phyloP scores from a whole-genome alignment of 1,284 basidiomycete genomes.

The Leccinum olivaceoglutinosum region DNA sequence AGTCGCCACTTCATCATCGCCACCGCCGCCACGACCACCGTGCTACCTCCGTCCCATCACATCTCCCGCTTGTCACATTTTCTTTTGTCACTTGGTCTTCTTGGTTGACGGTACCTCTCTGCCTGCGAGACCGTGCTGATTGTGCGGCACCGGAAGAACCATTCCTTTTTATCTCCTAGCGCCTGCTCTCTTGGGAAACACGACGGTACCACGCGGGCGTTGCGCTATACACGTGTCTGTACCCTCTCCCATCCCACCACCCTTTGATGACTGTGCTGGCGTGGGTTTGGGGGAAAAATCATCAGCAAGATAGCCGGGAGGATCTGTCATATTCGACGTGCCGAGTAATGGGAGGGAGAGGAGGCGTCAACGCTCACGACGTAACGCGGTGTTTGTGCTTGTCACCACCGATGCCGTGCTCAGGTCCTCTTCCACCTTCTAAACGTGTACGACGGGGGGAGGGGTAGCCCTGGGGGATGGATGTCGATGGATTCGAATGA shows the following conservation, averaged over 20 bases:
- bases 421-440: background rate
- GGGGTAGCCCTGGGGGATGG: background rate
- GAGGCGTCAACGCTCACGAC: background rate
- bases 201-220: background rate
- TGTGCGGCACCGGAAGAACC: conserved; percentile 6
- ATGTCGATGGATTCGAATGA: background rate
- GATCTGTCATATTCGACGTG: background rate
- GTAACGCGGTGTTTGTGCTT: background rate
- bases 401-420: conserved; percentile 11
- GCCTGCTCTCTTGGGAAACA: background rate
- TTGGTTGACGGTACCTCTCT: background rate
- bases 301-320: background rate
- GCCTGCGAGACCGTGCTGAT: conserved; percentile 1
- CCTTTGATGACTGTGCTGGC: background rate
- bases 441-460: background rate
- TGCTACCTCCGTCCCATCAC: conserved; percentile 5
- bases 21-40: conserved; percentile 1
- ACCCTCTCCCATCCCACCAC: background rate
- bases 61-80: background rate
- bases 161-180: background rate
- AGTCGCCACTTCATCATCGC: background rate
- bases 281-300: background rate
- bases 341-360: background rate
- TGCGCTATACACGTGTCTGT: conserved; percentile 1
- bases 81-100: background rate